Base-by-base conservation (phyloP, 1,139 yeast species). In the Diutina rugosa region DNA sequence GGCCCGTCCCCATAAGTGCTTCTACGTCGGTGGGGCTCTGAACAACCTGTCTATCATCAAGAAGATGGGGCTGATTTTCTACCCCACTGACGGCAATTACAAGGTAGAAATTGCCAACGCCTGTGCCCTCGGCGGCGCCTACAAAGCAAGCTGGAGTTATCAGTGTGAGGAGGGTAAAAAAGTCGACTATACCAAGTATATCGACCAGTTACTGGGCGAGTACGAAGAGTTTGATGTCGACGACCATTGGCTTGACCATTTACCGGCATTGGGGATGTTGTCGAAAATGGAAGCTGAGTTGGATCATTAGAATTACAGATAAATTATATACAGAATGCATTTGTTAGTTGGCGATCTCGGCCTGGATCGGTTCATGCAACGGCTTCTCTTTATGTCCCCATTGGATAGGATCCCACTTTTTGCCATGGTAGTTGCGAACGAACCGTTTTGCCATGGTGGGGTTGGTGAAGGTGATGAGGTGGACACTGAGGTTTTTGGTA, bases 101-200 rank as follows among this genome's bases (percentile, higher is more conserved):
- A 80, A 82, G 60, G 85, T 86, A 35, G 93, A 88, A 64, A 80
- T 89, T 55, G 84, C 93, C 6, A 90, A 90, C 69, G 95, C 97
- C 1, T 90, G 97, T 76, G 97, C 97, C 1, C 72, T 88, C 55
- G 97, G 97, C n/a, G 96, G 97, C 5, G 95, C 96, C 51, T 87
- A 80, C 69, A 87, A 88, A 66, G 95, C 97, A 0, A 76, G 86
- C 56, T 90, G 95, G 88, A 78, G 85, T 56, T 67, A 72, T 65
- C 60, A 66, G 59, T 68, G 78, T 63, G 79, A 75, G 63, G 47
- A 60, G n/a, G 63, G 68, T 41, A 63, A 71, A 16, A 77, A 77
- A 65, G 63, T 83, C 57, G 72, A 69, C 55, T 72, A 72, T 60
- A 73, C 73, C 58, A 68, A 70, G 38, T 81, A 81, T 66, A 68